Evolutionary conservation across 371 early-diverging fungal genomes (phyloP).

Genomic region (Rhizopus arrhizus): DNA sequence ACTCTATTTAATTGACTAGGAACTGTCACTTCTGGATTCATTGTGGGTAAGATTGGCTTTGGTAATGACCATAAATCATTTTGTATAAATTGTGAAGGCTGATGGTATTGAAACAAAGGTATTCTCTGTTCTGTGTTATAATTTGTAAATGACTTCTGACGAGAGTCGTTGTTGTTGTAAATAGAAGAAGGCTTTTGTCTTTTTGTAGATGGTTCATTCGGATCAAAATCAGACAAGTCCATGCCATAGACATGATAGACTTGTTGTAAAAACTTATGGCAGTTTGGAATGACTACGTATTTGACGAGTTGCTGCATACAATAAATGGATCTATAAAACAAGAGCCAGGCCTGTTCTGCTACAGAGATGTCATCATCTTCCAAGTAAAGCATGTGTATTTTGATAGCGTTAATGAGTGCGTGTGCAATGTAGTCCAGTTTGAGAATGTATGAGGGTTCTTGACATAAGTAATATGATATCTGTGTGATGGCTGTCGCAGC

Average conservation of each 20-base stretch:
- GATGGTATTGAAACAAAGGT: neutral
- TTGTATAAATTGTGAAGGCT: neutral
- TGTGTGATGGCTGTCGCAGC: constrained; percentile 41
- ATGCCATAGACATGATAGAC: constrained; percentile 27
- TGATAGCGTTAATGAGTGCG: constrained; percentile 29
- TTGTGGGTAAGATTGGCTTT: neutral
- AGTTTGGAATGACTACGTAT: constrained; percentile 41
- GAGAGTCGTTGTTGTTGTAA: neutral
- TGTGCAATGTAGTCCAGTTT: constrained; percentile 40
- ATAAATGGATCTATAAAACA: constrained; percentile 38
- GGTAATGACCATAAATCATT: neutral
- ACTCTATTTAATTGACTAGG: neutral
- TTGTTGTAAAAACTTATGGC: constrained; percentile 42
- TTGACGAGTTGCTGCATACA: constrained; percentile 30
- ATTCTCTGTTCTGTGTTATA: no score
- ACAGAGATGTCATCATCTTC: constrained; percentile 26
- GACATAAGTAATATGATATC: constrained; percentile 30
- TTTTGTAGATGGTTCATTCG: neutral
- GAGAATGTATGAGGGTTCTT: constrained; percentile 28
- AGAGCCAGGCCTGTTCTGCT: constrained; percentile 39
- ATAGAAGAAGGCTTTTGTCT: no score
- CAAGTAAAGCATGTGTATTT: constrained; percentile 30
- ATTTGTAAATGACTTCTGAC: neutral
- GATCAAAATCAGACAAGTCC: constrained; percentile 6
- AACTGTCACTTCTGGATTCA: neutral